phyloP scores from a whole-genome alignment of 768 basidiomycete species.

The Cystoderma amianthinum region DNA sequence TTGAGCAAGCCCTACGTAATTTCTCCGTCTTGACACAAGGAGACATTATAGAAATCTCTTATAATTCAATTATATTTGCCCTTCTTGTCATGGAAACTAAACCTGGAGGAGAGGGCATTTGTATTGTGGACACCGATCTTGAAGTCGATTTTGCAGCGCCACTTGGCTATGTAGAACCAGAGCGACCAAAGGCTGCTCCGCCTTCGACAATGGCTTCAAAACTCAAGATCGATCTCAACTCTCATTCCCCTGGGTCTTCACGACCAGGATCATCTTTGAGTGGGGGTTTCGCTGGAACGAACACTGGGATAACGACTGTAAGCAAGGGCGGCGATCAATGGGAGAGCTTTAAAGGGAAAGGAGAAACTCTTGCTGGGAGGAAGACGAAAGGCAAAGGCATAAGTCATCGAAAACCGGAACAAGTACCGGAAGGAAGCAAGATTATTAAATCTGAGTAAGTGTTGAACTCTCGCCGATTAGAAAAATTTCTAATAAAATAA shows the following conservation, averaged over 20 bases:
- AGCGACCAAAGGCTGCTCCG: constrained; percentile 73
- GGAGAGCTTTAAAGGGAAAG: constrained; percentile 96
- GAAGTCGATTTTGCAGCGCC: constrained; percentile 97
- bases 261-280: constrained; percentile 71
- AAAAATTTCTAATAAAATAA: not conserved
- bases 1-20: constrained; percentile 92
- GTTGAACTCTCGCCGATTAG: too few species aligned
- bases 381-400: constrained; percentile 96
- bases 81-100: constrained; percentile 92
- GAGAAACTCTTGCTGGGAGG: constrained; percentile 84
- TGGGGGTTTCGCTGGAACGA: constrained; percentile 55
- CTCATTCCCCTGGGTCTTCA: constrained; percentile 80
- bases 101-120: constrained; percentile 85
- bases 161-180: constrained; percentile 91
- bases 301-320: constrained; percentile 39
- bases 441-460: constrained; percentile 89
- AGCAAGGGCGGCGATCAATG: constrained; percentile 79
- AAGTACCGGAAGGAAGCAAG: constrained; percentile 74
- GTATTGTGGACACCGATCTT: constrained; percentile 89
- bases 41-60: constrained; percentile 97
- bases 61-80: constrained; percentile 93
- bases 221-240: constrained; percentile 88
- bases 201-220: constrained; percentile 94
- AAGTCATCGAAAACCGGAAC: constrained; percentile 74
- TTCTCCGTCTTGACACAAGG: constrained; percentile 90